A percentile compares a stretch with the other conserved stretches of the same genome.
Conservation (phyloP, 495 filamentous ascomycete genomes). For the Hypoxylon rickii region DNA sequence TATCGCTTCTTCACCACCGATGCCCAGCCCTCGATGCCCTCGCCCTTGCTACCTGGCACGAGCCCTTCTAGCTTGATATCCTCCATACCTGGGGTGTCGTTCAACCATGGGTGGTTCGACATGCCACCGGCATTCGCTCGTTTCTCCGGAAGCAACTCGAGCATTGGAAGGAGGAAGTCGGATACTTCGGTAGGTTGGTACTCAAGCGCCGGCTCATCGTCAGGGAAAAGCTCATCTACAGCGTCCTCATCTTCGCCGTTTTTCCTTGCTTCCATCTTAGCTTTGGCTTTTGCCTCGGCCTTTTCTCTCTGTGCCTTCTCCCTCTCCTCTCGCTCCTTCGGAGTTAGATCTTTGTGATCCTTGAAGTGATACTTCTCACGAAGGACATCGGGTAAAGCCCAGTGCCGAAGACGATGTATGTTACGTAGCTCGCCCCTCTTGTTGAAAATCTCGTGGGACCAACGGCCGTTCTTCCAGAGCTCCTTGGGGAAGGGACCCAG, state of each 20-base stretch:
- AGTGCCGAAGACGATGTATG: constrained; percentile 95
- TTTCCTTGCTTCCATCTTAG: constrained; percentile 42
- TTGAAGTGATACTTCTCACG: constrained; percentile 96
- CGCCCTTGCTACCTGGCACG: constrained; percentile 78
- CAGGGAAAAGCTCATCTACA: constrained; percentile 35
- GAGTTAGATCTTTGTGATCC: constrained; percentile 51
- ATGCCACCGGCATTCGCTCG: constrained; percentile 96
- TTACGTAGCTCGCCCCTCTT: constrained; percentile 96
- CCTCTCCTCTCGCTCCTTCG: constrained; percentile 34
- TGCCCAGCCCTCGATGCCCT: constrained; percentile 96
- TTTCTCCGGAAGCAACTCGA: constrained; percentile 83
- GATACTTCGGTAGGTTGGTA: constrained; percentile 58
- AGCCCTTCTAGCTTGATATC: constrained; percentile 70
- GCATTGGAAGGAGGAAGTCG: constrained; percentile 90
- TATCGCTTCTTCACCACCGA: constrained; percentile 85
- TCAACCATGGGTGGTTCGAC: constrained; percentile 79
- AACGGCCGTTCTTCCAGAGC: constrained; percentile 88
- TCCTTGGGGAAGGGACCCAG: constrained; percentile 92
- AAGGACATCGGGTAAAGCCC: constrained; percentile 92
- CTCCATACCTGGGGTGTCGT: constrained; percentile 86
- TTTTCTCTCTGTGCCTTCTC: constrained; percentile 35
- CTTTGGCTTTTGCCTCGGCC: constrained; percentile 62
- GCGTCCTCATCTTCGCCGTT: constrained; percentile 39
- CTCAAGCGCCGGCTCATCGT: constrained; percentile 33
- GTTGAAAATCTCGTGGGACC: constrained; percentile 99